A percentile compares a stretch with the other conserved stretches of the same genome.
phyloP scores from a whole-genome alignment of 192 early-diverging fungal genomes.

The Coemansia sp. region DNA sequence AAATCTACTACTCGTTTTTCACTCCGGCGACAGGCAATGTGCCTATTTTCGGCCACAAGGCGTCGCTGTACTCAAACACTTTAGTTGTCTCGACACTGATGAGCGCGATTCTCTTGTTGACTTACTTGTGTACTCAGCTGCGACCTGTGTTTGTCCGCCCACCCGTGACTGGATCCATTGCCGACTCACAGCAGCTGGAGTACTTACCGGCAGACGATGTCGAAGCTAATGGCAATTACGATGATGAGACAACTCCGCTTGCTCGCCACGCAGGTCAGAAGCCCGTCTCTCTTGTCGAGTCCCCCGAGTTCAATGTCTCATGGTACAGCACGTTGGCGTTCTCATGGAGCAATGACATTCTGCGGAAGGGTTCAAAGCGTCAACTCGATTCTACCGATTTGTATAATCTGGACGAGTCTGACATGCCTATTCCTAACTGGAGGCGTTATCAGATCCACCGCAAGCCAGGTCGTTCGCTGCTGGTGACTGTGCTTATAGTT shows the following conservation, averaged over 20 bases:
- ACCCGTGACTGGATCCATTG: not conserved
- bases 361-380: slow-evolving; percentile 58
- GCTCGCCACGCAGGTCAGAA: slow-evolving; percentile 18
- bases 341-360: slow-evolving; percentile 63
- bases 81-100: slow-evolving; percentile 12
- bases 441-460: slow-evolving; percentile 26
- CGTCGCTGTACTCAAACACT: slow-evolving; percentile 19
- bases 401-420: slow-evolving; percentile 56
- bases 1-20: slow-evolving; percentile 43
- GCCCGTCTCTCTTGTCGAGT: slow-evolving; percentile 25
- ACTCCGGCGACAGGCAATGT: slow-evolving; percentile 4
- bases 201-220: not conserved
- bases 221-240: not conserved
- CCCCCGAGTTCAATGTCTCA: slow-evolving; percentile 35
- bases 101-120: not conserved
- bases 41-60: slow-evolving; percentile 22
- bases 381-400: slow-evolving; percentile 66
- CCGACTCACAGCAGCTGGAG: not conserved
- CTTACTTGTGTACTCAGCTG: slow-evolving; percentile 19
- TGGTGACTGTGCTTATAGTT: slow-evolving; percentile 29
- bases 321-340: slow-evolving; percentile 55
- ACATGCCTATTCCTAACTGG: slow-evolving; percentile 56
- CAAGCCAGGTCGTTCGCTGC: slow-evolving; percentile 32
- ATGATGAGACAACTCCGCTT: slow-evolving; percentile 24
- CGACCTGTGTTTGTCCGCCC: slow-evolving; percentile 29